Base-by-base conservation (phyloP, 108 stramenopile species). In the Cyclotella baltica region DNA sequence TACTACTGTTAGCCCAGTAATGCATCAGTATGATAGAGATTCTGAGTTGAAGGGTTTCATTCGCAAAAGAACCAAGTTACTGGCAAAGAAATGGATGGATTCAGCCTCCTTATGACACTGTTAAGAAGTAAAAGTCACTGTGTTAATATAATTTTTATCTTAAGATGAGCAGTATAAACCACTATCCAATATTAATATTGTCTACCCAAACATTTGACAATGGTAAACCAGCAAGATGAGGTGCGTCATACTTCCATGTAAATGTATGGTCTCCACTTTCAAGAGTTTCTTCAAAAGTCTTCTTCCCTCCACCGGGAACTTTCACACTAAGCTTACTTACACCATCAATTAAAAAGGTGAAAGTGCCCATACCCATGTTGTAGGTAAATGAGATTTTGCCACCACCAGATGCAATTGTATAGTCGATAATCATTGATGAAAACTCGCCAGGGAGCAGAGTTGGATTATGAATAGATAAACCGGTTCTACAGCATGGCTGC, bases 21-120 rank as follows among this genome's bases (percentile, higher is more conserved):
- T 85, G 19, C 89, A 89, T 69, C 89, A 89, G 63, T 89, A 81
- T 81, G 89, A 89, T 77, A 81, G 86, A 52, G 78, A 87, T 67
- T 57, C 77, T 16, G 55, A 57, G 23, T 51, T 87, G 28, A 67
- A 67, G 31, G 31, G 47, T 8, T 11, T 68, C n/a, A 51, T 68
- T 9, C 47, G 29, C 4, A 50, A 68, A 15, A 68, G 67, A 51
- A 68, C 67, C 8, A 13, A 11, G 16, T 4, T 25, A 16, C 43
- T 68, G 67, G 22, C 33, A 31, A 68, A 30, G 20, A 19, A 33
- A 33, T 68, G 67, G 67, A 3, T 10, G 25, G 10, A 25, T 22
- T 55, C 47, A 48, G n/a, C n/a, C n/a, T n/a, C n/a, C n/a, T n/a
- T n/a, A n/a, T n/a, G n/a, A n/a, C n/a, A n/a, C n/a, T n/a, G n/a